Conservation (phyloP, 2,329 filamentous ascomycete genomes). For the Hortaea werneckii region DNA sequence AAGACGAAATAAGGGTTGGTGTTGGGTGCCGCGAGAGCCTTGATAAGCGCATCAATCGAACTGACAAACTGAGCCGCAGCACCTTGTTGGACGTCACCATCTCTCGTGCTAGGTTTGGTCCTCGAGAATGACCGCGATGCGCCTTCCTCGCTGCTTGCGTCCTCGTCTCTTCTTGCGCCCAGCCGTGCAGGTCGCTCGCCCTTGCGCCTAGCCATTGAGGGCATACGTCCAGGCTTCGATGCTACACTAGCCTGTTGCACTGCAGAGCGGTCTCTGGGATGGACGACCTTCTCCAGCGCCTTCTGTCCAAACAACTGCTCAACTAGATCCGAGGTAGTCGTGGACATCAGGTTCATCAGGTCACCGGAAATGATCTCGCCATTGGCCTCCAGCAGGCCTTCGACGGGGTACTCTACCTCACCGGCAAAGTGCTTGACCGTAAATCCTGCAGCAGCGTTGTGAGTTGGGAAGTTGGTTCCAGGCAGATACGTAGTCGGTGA, state of each 20-base stretch:
- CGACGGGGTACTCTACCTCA: slow-evolving; percentile 86
- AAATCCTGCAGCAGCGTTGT: slow-evolving; percentile 71
- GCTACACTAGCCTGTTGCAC: slow-evolving; percentile 95
- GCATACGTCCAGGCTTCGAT: slow-evolving; percentile 85
- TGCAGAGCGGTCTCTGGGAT: slow-evolving; percentile 79
- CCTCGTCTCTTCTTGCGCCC: slow-evolving; percentile 29
- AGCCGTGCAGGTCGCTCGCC: slow-evolving; percentile 44
- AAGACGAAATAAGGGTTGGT: slow-evolving; percentile 95
- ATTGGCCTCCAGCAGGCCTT: slow-evolving; percentile 85
- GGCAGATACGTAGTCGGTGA: slow-evolving; percentile 65
- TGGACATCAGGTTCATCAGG: slow-evolving; percentile 84
- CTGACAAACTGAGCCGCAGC: slow-evolving; percentile 87
- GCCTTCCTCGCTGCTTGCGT: slow-evolving; percentile 34
- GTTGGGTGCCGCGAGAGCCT: slow-evolving; percentile 69
- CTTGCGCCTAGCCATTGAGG: slow-evolving; percentile 82
- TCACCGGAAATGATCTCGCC: slow-evolving; percentile 93
- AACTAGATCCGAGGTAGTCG: slow-evolving; percentile 81
- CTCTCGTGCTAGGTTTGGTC: slow-evolving; percentile 22
- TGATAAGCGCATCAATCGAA: slow-evolving; percentile 81
- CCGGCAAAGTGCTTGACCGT: slow-evolving; percentile 92
- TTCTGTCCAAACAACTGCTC: slow-evolving; percentile 91
- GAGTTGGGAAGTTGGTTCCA: slow-evolving; percentile 81
- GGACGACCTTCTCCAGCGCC: slow-evolving; percentile 81
- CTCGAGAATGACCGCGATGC: slow-evolving; percentile 22
- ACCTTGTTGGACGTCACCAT: slow-evolving; percentile 56